A percentile compares a stretch with the other conserved stretches of the same genome.
Conservation (phyloP, 164 flowering plant species). For the Cinnamomum micranthum region DNA sequence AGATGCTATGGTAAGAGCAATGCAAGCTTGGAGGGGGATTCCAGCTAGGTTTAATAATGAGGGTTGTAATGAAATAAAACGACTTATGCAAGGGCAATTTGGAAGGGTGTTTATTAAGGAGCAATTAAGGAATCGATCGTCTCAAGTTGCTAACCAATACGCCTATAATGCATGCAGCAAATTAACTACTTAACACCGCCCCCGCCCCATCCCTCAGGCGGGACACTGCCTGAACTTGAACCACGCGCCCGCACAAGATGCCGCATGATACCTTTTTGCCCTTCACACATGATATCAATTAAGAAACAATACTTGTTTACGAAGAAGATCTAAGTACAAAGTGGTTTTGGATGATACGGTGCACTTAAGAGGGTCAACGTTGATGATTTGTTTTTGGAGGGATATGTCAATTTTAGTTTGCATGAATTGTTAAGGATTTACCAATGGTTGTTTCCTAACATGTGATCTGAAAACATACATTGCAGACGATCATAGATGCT, state of each 20-base stretch:
- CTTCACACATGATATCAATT: neutral
- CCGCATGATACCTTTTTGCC: no score
- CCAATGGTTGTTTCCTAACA: neutral
- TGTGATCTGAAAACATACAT: neutral
- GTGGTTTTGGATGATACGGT: neutral
- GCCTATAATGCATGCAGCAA: no score
- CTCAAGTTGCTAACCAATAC: no score
- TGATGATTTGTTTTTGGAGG: neutral
- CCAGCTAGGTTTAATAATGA: neutral
- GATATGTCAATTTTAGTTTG: neutral
- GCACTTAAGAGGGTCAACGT: no score
- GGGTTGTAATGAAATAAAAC: neutral
- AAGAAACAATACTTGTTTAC: neutral
- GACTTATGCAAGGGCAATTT: neutral
- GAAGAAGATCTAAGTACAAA: neutral
- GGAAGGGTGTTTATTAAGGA: neutral
- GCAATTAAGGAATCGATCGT: no score
- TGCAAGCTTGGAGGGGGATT: neutral
- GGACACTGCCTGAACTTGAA: no score
- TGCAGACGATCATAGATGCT: neutral
- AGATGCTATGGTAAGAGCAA: neutral
- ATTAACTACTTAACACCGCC: no score
- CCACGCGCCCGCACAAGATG: no score
- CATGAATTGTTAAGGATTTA: neutral
- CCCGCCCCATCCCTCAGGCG: no score